Conservation (phyloP, 2,329 filamentous ascomycete genomes). For the Setomelanomma holmii region DNA sequence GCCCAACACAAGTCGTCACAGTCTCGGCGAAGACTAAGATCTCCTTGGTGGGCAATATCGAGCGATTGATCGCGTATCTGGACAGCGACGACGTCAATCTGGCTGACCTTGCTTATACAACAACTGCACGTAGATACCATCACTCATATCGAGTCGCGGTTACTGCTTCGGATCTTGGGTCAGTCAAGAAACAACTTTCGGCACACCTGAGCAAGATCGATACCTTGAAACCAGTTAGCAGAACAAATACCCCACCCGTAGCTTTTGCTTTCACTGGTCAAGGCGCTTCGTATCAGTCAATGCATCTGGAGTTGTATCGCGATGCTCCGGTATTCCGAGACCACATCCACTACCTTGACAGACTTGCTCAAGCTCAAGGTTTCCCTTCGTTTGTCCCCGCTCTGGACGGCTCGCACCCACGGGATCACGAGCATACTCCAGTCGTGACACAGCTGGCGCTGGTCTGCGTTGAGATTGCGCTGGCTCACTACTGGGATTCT, state of each 20-base stretch:
- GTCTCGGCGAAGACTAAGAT: slow-evolving; percentile 25
- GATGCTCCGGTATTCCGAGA: slow-evolving; percentile 27
- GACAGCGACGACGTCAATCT: slow-evolving; percentile 4
- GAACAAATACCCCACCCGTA: slow-evolving; percentile 40
- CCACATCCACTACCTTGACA: slow-evolving; percentile 24
- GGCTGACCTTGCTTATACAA: slow-evolving; percentile 27
- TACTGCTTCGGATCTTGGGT: slow-evolving; percentile 1
- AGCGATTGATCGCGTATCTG: slow-evolving; percentile 14
- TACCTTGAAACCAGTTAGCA: slow-evolving; percentile 58
- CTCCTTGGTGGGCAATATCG: slow-evolving; percentile 19
- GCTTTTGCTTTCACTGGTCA: slow-evolving; percentile 46
- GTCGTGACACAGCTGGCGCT: slow-evolving; percentile 48
- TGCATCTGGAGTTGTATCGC: slow-evolving; percentile 16
- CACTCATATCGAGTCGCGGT: slow-evolving; percentile 17
- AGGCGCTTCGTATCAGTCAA: slow-evolving; percentile 29
- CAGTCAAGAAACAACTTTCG: slow-evolving; percentile 1
- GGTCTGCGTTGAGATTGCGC: slow-evolving; percentile 50
- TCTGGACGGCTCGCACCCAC: too few species aligned
- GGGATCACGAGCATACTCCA: neutral
- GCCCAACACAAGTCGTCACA: slow-evolving; percentile 20
- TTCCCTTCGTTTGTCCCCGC: slow-evolving; percentile 23
- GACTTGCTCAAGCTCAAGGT: slow-evolving; percentile 29
- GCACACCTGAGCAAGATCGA: neutral
- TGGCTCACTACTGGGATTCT: slow-evolving; percentile 15
- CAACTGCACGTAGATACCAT: slow-evolving; percentile 31